Evolutionary conservation across 2,329 filamentous ascomycete species (phyloP), one percentile per base, ranked within the genome.

Genomic region (Zasmidium cellare): DNA sequence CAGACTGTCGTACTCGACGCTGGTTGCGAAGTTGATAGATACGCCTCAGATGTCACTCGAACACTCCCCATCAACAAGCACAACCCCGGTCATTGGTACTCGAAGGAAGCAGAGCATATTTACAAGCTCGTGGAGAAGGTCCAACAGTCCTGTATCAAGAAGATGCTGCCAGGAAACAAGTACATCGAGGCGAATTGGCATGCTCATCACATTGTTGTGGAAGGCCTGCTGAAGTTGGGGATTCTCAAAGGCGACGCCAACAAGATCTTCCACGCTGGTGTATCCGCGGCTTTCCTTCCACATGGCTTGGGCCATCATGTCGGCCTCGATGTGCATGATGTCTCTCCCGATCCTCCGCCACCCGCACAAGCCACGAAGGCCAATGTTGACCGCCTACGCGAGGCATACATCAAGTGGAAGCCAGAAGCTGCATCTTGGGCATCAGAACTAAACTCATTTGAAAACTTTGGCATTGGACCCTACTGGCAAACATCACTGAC

Each of bases 1-100:
- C 85, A 92, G 69, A 81, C 92, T 25, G 78, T 97, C 28, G 87
- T 96, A 19, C 79, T 99, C 3, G 93, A 99, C 71, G 92, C 93
- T 1, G 92, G 91, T 2, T 89, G 87, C 64, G 93, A 97, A 74
- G 96, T 87, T 75, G 77, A 86, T 50, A 87, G 89, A 66, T 97
- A 99, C 72, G 91, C 91, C 25, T 90, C 89, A 57, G 93, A 97
- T 73, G 86, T 97, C 24, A 97, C 94, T 0, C 85, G 93, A 38
- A 94, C 92, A 0, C 86, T 97, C 64, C 93, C 93, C 3, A 76
- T 97, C 20, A 83, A 82, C 14, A 35, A 38, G 6, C 53, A 62
- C 9, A 53, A 63, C 0, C 69, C 67, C 11, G 89, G 90, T 5
- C 77, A 77, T 0, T 96, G 91, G 79, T 76, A 76, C 65, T 84